Conservation (phyloP, 805 yeast species). For the Isabelozyma pseudorhagii region DNA sequence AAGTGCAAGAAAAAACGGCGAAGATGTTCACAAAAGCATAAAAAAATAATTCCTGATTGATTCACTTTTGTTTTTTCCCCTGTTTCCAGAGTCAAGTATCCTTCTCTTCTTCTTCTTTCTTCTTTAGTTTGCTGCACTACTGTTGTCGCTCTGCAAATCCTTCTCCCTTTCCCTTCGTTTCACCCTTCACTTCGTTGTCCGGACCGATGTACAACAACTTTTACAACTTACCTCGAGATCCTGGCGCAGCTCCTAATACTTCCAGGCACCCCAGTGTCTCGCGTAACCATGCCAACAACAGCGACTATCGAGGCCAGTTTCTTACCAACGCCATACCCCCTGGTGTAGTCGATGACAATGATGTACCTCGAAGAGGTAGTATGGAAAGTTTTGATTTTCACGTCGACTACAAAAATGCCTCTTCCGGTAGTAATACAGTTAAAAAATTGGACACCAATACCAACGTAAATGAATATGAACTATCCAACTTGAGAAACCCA, state of each 20-base stretch:
- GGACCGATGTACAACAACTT: neutral
- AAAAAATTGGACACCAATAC: constrained; percentile 1
- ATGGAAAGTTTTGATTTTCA: neutral
- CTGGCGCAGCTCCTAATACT: neutral
- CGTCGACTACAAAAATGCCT: neutral
- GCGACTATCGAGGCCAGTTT: constrained; percentile 12
- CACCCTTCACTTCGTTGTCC: neutral
- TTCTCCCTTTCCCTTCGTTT: neutral
- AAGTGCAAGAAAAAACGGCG: no score
- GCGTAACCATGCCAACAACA: neutral
- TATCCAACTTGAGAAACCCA: neutral
- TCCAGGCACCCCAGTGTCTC: neutral
- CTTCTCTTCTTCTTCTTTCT: neutral
- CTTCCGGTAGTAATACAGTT: neutral
- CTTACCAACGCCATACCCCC: constrained; percentile 14
- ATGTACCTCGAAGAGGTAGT: neutral
- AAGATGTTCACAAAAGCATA: no score
- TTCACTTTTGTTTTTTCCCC: neutral
- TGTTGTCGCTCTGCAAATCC: no score
- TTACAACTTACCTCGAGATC: neutral
- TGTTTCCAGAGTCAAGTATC: neutral
- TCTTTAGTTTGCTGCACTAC: neutral
- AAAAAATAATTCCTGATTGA: no score
- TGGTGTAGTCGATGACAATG: neutral
- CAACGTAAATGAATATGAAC: constrained; percentile 6